Evolutionary conservation across 148 eudicot species (phyloP).

Genomic region (Diospyros kaki): DNA sequence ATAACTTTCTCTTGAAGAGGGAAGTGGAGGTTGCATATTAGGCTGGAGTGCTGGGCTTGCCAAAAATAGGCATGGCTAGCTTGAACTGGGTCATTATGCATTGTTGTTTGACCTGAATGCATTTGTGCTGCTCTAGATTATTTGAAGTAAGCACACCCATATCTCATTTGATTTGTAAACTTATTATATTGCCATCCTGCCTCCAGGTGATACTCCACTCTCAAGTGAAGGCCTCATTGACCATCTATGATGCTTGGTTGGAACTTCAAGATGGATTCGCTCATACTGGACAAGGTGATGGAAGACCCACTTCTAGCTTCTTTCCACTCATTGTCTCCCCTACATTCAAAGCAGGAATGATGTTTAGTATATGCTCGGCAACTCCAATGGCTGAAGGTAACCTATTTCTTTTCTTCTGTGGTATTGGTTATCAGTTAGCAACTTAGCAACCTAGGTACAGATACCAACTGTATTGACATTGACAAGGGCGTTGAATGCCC

Average conservation of each 20-base stretch:
- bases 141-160: not conserved
- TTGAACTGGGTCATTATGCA: not conserved
- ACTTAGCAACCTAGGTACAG: not conserved
- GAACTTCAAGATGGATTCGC: constrained; percentile 96
- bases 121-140: not conserved
- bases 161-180: not conserved
- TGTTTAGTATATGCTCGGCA: constrained; percentile 71
- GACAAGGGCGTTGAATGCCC: not conserved
- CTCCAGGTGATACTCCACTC: constrained; percentile 82
- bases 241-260: constrained; percentile 90
- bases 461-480: not conserved
- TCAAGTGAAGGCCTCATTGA: constrained; percentile 83
- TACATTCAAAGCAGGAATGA: constrained; percentile 72
- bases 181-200: not conserved
- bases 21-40: too few species aligned
- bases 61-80: not conserved
- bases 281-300: constrained; percentile 65
- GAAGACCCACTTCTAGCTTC: constrained; percentile 74
- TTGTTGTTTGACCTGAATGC: not conserved
- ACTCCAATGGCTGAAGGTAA: constrained; percentile 43
- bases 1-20: too few species aligned
- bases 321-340: constrained; percentile 83
- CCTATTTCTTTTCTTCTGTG: constrained; percentile 12
- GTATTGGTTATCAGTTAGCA: not conserved
- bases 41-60: not conserved